These are phyloP conservation scores for Ormosia semicastrata DNA, from an alignment of 306 rosid species.

Conservation along the genomic window DNA sequence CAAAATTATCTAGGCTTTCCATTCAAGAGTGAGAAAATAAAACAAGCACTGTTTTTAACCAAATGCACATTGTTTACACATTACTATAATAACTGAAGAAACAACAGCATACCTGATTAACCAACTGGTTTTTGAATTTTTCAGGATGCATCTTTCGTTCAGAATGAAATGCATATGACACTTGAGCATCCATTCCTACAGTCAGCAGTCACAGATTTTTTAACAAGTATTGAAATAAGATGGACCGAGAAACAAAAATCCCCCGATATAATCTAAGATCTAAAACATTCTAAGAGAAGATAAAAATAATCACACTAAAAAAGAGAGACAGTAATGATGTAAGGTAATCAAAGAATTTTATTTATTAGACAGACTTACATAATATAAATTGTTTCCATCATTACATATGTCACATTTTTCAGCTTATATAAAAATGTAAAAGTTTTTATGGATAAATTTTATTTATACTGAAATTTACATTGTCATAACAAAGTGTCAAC, in stretches of 20 bases:
- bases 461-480: not conserved
- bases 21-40: not conserved
- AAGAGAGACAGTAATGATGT: not conserved
- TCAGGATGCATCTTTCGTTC: constrained; percentile 93
- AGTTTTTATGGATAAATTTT: not conserved
- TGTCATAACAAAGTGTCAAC: not conserved
- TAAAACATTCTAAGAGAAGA: not conserved
- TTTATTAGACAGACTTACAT: not conserved
- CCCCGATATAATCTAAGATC: not conserved
- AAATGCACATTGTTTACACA: not conserved
- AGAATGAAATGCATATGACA: constrained; percentile 92
- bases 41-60: not conserved
- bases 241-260: not conserved
- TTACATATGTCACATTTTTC: not conserved
- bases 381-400: not conserved
- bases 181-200: constrained; percentile 98
- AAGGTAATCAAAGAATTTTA: not conserved
- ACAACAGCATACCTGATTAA: constrained; percentile 65
- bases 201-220: constrained; percentile 9
- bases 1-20: constrained; percentile 17
- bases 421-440: not conserved
- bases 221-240: not conserved
- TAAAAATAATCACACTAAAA: not conserved
- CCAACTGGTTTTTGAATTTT: constrained; percentile 81
- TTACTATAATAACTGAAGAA: not conserved